Base-by-base conservation (phyloP, 495 filamentous ascomycete genomes). In the Tuber indicum region DNA sequence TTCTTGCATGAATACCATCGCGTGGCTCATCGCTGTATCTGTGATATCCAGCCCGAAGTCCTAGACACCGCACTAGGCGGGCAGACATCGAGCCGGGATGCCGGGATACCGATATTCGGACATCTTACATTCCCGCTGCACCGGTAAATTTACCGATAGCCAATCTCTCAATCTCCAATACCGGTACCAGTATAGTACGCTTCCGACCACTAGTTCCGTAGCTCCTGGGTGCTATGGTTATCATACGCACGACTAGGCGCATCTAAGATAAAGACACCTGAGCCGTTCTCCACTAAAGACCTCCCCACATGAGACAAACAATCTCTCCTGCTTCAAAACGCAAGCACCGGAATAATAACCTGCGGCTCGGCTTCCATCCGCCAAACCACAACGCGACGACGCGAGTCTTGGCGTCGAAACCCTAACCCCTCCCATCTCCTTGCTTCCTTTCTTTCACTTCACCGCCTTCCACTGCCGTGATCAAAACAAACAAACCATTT, bases 401-500 rank as follows among this genome's bases (percentile, higher is more conserved):
- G 71, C 71, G 71, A 43, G 41, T 43, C 71, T 72, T 43, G 42
- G 71, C 71, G 21, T 16, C 6, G 9, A 36, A 26, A n/a, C 41
- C 52, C 45, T 62, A 26, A 71, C 41, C 41, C 72, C 21, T 62
- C 39, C 6, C 21, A 41, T 75, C 74, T 75, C 36, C 47, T 42
- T 75, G n/a, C 74, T 39, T 39, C 74, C 23, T 9, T 52, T 10
- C 23, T 69, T 45, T 42, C 26, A 3, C 36, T 41, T 10, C 66
- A 26, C 3, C 12, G n/a, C 21, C 58, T 75, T 71, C 75, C 52
- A 36, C 49, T 0, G 45, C 49, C 70, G 32, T 17, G 26, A 66
- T 36, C 58, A 36, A 66, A 66, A 66, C 58, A 66, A 66, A 66
- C 58, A 66, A 66, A 16, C 58, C 16, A 17, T 77, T 77, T 52